Base-by-base conservation (phyloP, 495 filamentous ascomycete genomes). In the Rostrohypoxylon terebratum region DNA sequence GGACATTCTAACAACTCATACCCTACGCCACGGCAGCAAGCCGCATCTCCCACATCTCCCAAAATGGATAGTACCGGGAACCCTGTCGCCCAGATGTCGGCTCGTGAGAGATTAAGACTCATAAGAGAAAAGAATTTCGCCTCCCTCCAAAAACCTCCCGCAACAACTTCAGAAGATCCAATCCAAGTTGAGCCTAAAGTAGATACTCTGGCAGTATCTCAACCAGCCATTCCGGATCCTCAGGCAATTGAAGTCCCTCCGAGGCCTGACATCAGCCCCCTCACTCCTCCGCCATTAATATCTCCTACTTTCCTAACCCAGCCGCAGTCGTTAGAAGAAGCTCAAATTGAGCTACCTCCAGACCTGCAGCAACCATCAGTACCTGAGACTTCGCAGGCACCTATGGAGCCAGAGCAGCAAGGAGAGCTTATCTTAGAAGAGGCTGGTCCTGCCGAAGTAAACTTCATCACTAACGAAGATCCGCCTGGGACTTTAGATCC, bases 401-500 rank as follows among this genome's bases (percentile, higher is more conserved):
- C 54, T 18, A 16, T 18, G 18, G 42, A 53, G 33, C 61, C 61
- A 38, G 62, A 70, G 14, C 58, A 59, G 36, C 62, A 67, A 42
- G 14, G 0, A 6, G 63, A 54, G 31, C 28, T 55, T 4, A 31
- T 10, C 5, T n/a, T 68, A 44, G 67, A 71, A 36, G 72, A 68
- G 20, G 28, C 21, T 8, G 45, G 34, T 9, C 54, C 44, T 10
- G 44, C 1, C 48, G 65, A 58, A 18, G 34, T 45, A 10, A 45
- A 16, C 7, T 77, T 57, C 40, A 18, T 11, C 53, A 16, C 42
- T 16, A 68, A 62, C 6, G 62, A 74, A 34, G 75, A 75, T 53
- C 74, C 69, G 34, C 76, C 78, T 11, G 66, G 59, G 20, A 83
- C 81, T 3, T 73, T 84, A 25, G 77, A 81, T 8, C 82, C 82